These are phyloP conservation scores for Acacia confusa DNA, from an alignment of 306 rosid genomes.

Conservation along the genomic window DNA sequence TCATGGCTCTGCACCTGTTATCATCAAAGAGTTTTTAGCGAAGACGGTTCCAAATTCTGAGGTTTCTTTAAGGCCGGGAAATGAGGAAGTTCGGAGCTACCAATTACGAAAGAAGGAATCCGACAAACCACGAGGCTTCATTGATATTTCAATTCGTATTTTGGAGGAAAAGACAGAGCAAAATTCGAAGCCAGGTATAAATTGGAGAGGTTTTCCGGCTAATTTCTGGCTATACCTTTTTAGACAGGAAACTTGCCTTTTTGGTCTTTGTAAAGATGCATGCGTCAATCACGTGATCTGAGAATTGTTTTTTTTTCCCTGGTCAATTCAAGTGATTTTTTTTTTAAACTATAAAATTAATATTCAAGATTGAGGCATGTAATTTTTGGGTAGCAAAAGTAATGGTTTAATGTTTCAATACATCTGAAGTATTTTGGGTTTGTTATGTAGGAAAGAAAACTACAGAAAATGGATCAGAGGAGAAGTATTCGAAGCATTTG, in stretches of 20 bases:
- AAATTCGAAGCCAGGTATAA: conserved; percentile 43
- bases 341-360: background rate
- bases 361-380: background rate
- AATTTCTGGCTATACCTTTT: background rate
- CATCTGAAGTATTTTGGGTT: conserved; percentile 1
- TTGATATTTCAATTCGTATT: conserved; percentile 70
- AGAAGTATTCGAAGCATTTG: conserved; percentile 30
- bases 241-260: background rate
- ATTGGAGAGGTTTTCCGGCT: background rate
- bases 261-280: background rate
- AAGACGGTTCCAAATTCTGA: conserved; percentile 46
- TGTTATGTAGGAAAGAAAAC: conserved; percentile 43
- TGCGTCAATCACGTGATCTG: background rate
- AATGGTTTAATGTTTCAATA: background rate
- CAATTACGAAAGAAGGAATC: conserved; percentile 66
- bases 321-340: background rate
- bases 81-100: conserved; percentile 71
- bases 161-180: conserved; percentile 58
- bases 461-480: conserved; percentile 41
- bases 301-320: background rate
- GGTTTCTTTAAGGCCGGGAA: conserved; percentile 36
- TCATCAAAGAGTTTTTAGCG: conserved; percentile 69
- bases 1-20: conserved; percentile 69
- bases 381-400: background rate
- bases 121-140: conserved; percentile 64